phyloP scores from a whole-genome alignment of 148 eudicot genomes.

The Nepenthes mirabilis region DNA sequence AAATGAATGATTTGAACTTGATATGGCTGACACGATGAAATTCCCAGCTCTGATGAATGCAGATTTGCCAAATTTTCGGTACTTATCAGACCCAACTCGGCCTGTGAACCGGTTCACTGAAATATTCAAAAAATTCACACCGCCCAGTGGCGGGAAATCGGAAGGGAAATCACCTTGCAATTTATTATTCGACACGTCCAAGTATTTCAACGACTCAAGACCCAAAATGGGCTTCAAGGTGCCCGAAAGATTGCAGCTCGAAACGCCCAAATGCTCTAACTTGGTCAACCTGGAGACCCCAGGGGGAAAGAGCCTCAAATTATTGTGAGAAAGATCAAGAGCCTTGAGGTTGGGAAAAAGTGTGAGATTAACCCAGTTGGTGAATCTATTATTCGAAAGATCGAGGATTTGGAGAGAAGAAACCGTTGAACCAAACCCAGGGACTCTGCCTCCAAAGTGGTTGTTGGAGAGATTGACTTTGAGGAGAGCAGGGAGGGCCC shows the following conservation, averaged over 20 bases:
- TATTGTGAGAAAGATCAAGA: constrained; percentile 56
- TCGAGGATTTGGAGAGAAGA: constrained; percentile 33
- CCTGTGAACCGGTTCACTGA: constrained; percentile 70
- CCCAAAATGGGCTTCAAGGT: constrained; percentile 26
- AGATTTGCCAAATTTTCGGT: constrained; percentile 36
- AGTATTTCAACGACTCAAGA: constrained; percentile 21
- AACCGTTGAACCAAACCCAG: constrained; percentile 1
- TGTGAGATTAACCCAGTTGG: constrained; percentile 33
- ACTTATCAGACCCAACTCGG: constrained; percentile 1
- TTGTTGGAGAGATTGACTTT: constrained; percentile 45
- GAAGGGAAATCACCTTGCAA: constrained; percentile 47
- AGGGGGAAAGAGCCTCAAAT: constrained; percentile 29
- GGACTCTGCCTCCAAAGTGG: constrained; percentile 51
- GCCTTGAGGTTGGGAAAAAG: constrained; percentile 32
- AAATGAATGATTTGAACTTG: not conserved
- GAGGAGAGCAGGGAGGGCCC: constrained; percentile 24
- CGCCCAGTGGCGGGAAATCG: constrained; percentile 44
- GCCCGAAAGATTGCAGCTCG: constrained; percentile 55
- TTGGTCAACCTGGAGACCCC: constrained; percentile 36
- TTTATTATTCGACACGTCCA: constrained; percentile 57
- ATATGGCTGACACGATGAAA: constrained; percentile 14
- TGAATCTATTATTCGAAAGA: constrained; percentile 60
- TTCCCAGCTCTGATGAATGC: constrained; percentile 56
- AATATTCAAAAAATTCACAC: constrained; percentile 51
- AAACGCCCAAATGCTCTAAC: constrained; percentile 39